These are phyloP conservation scores for Phoenix dactylifera DNA, from an alignment of 176 grass and related monocot genomes.

Conservation along the genomic window DNA sequence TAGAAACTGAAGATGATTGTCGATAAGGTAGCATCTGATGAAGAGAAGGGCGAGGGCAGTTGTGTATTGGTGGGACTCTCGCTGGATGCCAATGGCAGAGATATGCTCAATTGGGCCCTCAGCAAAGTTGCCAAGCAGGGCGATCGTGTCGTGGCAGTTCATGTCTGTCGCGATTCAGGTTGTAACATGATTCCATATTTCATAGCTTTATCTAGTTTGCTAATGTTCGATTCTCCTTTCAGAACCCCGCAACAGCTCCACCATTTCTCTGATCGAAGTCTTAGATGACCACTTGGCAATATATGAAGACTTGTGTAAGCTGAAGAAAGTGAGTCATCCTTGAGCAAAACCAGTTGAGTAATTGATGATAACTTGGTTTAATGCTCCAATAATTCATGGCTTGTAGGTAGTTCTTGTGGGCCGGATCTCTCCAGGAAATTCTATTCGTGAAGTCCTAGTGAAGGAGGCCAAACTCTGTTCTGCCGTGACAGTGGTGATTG, in stretches of 20 bases:
- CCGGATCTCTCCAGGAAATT: constrained; percentile 64
- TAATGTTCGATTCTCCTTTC: constrained; percentile 10
- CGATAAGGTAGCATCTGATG: constrained; percentile 15
- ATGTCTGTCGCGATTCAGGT: constrained; percentile 94
- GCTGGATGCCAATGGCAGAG: constrained; percentile 68
- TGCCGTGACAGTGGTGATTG: constrained; percentile 67
- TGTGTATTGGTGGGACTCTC: constrained; percentile 78
- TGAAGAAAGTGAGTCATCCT: constrained; percentile 46
- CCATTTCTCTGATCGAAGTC: constrained; percentile 55
- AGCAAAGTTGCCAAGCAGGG: constrained; percentile 37
- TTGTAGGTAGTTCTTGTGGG: constrained; percentile 75
- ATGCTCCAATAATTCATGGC: background rate
- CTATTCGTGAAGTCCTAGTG: constrained; percentile 71
- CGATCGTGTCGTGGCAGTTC: constrained; percentile 72
- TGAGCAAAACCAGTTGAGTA: too few relatives aligned
- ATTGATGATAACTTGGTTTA: too few relatives aligned
- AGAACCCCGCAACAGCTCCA: constrained; percentile 63
- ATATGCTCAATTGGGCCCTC: constrained; percentile 73
- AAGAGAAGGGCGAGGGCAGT: constrained; percentile 27
- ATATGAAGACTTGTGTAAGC: constrained; percentile 56
- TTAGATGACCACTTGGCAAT: constrained; percentile 66
- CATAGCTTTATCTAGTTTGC: background rate
- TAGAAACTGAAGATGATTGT: constrained; percentile 17
- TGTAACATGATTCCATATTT: background rate
- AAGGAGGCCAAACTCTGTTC: constrained; percentile 84